These are phyloP conservation scores for Leishmania guyanensis DNA, from an alignment of 208 protist species.

Conservation along the genomic window DNA sequence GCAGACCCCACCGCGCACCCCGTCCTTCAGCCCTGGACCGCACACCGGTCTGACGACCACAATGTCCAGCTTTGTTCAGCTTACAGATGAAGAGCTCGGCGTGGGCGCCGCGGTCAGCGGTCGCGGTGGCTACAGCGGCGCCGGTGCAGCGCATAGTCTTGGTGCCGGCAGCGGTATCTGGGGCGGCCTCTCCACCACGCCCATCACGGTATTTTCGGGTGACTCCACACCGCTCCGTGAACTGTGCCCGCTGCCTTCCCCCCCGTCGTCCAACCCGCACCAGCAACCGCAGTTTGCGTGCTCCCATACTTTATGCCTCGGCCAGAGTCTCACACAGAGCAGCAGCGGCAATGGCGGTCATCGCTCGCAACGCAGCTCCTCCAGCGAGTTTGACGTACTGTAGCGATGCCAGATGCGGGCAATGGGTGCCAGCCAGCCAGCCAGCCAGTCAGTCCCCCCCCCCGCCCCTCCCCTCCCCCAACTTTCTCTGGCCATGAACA, in stretches of 20 bases:
- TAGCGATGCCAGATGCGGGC: not conserved
- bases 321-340: no score
- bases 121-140: not conserved
- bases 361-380: conserved; percentile 24
- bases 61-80: conserved; percentile 29
- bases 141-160: conserved; percentile 1
- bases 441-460: not conserved
- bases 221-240: conserved; percentile 18
- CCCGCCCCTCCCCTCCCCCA: not conserved
- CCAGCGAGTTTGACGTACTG: conserved; percentile 26
- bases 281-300: conserved; percentile 9
- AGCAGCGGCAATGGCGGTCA: not conserved
- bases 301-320: not conserved
- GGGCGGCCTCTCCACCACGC: not conserved
- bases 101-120: conserved; percentile 7
- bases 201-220: not conserved
- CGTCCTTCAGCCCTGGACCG: not conserved
- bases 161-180: conserved; percentile 5
- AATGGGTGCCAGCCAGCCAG: no score
- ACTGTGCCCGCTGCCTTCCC: not conserved
- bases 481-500: not conserved
- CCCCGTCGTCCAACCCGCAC: not conserved
- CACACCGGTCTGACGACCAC: conserved; percentile 22
- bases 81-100: conserved; percentile 26
- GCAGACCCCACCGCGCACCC: conserved; percentile 13